Percentiles rank a stretch among this genome's conserved stretches.
Conservation (phyloP, 768 basidiomycete genomes). For the Infundibulicybe gibba region DNA sequence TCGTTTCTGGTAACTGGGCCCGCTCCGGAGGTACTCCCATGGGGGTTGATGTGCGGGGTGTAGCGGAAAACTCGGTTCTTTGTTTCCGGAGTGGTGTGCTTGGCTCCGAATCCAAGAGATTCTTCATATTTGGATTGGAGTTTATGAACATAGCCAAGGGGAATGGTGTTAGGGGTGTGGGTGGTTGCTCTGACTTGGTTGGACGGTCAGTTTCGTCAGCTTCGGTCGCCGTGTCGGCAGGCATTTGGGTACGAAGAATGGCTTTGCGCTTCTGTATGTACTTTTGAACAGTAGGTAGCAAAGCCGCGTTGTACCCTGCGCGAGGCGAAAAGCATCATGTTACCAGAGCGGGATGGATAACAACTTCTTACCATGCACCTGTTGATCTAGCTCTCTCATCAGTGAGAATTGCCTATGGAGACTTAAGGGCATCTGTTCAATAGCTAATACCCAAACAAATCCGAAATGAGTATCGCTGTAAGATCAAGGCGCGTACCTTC, state of each 20-base stretch:
- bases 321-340: not conserved
- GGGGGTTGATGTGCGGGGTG: slow-evolving; percentile 11
- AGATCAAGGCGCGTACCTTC: slow-evolving; percentile 47
- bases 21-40: slow-evolving; percentile 18
- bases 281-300: slow-evolving; percentile 40
- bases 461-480: too few relatives aligned
- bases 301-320: slow-evolving; percentile 33
- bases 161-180: too few relatives aligned
- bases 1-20: slow-evolving; percentile 27
- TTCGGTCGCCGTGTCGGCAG: not conserved
- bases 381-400: slow-evolving; percentile 70
- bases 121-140: not conserved
- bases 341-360: slow-evolving; percentile 8
- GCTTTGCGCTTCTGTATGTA: slow-evolving; percentile 35
- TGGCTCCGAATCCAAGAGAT: slow-evolving; percentile 1
- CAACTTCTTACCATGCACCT: slow-evolving; percentile 51
- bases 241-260: not conserved
- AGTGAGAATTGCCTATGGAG: slow-evolving; percentile 68
- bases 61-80: not conserved
- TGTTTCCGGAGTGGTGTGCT: slow-evolving; percentile 1
- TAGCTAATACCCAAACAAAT: slow-evolving; percentile 38
- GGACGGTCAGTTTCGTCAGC: not conserved
- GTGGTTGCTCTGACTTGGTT: too few relatives aligned
- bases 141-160: too few relatives aligned
- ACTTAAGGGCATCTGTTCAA: slow-evolving; percentile 76